Conservation (phyloP, 164 flowering plant genomes). For the Nymphaea thermarum region DNA sequence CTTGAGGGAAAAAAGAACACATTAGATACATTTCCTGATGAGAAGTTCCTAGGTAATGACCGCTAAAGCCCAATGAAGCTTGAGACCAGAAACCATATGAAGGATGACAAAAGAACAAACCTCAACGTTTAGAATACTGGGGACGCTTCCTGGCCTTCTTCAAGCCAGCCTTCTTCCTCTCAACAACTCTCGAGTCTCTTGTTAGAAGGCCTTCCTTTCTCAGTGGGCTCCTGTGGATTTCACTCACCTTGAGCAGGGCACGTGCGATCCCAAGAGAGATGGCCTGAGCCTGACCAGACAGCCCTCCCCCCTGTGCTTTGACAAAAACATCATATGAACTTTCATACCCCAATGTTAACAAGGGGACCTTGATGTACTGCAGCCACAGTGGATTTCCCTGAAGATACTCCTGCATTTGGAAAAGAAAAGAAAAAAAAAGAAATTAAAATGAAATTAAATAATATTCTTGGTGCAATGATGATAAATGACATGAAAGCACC, state of each 20-base stretch:
- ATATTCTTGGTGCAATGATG: not conserved
- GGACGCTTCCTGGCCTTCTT: constrained; percentile 94
- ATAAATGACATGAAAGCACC: not conserved
- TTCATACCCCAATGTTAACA: constrained; percentile 65
- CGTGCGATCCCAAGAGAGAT: constrained; percentile 88
- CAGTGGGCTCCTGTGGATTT: constrained; percentile 49
- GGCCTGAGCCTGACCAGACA: constrained; percentile 97
- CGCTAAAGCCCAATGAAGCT: not conserved
- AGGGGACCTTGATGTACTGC: constrained; percentile 66
- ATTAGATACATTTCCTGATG: not conserved
- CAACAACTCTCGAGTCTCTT: constrained; percentile 84
- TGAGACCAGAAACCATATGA: not conserved
- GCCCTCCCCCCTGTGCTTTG: constrained; percentile 95
- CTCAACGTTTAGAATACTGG: constrained; percentile 77
- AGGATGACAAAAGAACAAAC: constrained; percentile 6
- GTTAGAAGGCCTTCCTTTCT: constrained; percentile 80
- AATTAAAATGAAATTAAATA: not conserved
- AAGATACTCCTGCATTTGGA: constrained; percentile 68
- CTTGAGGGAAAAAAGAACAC: not conserved
- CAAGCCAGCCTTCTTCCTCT: constrained; percentile 93
- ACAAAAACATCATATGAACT: constrained; percentile 80
- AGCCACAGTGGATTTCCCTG: constrained; percentile 95
- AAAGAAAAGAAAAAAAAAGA: not conserved
- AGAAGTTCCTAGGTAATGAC: not conserved
- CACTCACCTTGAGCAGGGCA: constrained; percentile 81